Conservation (phyloP, 306 rosid genomes). For the Cucurbita pepo region DNA sequence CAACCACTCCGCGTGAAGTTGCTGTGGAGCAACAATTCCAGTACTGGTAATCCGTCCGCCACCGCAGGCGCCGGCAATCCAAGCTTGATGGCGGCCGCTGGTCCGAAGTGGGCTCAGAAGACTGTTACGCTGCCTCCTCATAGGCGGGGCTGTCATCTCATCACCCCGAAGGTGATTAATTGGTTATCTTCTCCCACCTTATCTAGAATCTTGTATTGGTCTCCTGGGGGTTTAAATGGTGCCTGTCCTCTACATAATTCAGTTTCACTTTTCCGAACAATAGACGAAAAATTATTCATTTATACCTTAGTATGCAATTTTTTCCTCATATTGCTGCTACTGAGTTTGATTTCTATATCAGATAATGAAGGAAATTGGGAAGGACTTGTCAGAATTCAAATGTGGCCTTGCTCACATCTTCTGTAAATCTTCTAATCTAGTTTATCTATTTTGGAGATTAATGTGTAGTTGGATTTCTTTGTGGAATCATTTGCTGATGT, state of each 20-base stretch:
- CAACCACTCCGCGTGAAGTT: background rate
- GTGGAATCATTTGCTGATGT: background rate
- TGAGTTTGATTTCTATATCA: conserved; percentile 7
- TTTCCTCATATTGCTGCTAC: background rate
- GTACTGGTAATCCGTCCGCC: background rate
- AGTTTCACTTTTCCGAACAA: background rate
- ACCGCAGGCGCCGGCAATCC: conserved; percentile 8
- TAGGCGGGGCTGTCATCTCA: conserved; percentile 77
- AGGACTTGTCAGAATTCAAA: conserved; percentile 71
- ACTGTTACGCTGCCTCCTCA: conserved; percentile 58
- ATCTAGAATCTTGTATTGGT: background rate
- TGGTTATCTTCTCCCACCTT: background rate
- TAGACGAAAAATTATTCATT: background rate
- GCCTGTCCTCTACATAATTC: background rate
- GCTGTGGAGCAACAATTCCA: conserved; percentile 5
- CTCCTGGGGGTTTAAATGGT: background rate
- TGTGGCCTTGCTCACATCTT: conserved; percentile 94
- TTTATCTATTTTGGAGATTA: background rate
- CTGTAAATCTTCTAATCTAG: conserved; percentile 22
- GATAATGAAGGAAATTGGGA: conserved; percentile 64
- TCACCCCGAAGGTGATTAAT: conserved; percentile 53
- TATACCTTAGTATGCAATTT: background rate
- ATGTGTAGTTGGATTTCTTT: background rate
- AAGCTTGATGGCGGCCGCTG: conserved; percentile 32
- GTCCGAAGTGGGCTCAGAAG: conserved; percentile 88